These are phyloP conservation scores for Blastobotrys apis DNA, from an alignment of 1,139 yeast species.

Conservation along the genomic window DNA sequence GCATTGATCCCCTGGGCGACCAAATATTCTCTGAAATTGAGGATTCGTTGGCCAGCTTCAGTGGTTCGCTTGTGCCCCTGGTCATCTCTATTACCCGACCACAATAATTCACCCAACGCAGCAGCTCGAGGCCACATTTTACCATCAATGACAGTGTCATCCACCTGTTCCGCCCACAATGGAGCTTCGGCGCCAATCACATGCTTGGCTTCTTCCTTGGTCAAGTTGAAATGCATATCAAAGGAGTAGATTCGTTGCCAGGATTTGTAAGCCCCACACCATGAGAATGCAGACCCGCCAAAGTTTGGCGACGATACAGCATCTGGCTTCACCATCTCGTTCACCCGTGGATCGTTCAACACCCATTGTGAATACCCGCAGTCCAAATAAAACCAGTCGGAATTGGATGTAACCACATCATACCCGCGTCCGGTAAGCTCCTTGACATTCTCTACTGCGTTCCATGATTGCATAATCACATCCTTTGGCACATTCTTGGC, in stretches of 20 bases:
- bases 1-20: constrained; percentile 41
- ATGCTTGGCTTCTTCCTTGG: constrained; percentile 36
- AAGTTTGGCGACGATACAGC: constrained; percentile 31
- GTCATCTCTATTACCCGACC: constrained; percentile 45
- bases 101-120: constrained; percentile 45
- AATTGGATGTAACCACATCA: constrained; percentile 44
- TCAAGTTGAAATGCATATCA: constrained; percentile 40
- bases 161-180: constrained; percentile 47
- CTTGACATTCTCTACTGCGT: constrained; percentile 33
- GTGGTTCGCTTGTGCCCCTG: constrained; percentile 37
- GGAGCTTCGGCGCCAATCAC: constrained; percentile 47
- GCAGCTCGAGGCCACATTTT: constrained; percentile 49
- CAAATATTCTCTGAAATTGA: constrained; percentile 44
- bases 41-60: constrained; percentile 41
- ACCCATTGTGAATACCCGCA: constrained; percentile 47
- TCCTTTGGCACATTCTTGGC: constrained; percentile 30
- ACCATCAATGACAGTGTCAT: constrained; percentile 39
- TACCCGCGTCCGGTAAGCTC: constrained; percentile 40
- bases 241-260: constrained; percentile 47
- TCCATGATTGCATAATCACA: constrained; percentile 44
- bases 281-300: constrained; percentile 42
- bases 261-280: constrained; percentile 50
- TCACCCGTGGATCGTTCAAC: constrained; percentile 40
- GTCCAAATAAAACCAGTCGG: constrained; percentile 43
- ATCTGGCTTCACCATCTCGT: constrained; percentile 30